A percentile compares a stretch with the other conserved stretches of the same genome.
These are phyloP conservation scores for Candida morakotiae DNA, from an alignment of 805 yeast genomes.

Conservation along the genomic window DNA sequence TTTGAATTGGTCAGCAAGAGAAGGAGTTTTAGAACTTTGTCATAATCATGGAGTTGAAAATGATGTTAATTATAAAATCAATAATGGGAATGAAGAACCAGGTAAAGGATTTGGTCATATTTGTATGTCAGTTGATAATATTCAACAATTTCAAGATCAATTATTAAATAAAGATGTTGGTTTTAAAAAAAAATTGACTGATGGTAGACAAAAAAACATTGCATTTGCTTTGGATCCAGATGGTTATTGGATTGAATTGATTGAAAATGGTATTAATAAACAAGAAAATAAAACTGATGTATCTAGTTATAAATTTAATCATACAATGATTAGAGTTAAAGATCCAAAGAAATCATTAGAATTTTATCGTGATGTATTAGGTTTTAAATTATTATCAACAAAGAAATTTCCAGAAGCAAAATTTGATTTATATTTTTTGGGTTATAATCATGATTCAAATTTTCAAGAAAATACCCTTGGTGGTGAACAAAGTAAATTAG, in stretches of 20 bases:
- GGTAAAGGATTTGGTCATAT: conserved; percentile 89
- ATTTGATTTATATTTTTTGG: conserved; percentile 84
- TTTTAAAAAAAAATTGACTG: conserved; percentile 79
- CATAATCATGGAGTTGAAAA: conserved; percentile 74
- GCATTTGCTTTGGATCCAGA: conserved; percentile 96
- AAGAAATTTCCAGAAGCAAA: conserved; percentile 61
- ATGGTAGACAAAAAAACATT: conserved; percentile 90
- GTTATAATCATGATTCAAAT: conserved; percentile 50
- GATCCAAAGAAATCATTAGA: conserved; percentile 73
- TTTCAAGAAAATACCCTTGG: conserved; percentile 38
- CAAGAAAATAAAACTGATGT: conserved; percentile 35
- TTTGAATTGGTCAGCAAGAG: conserved; percentile 39
- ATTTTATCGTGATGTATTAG: conserved; percentile 76
- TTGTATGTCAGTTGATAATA: conserved; percentile 81
- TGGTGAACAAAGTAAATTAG: conserved; percentile 39
- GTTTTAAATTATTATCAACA: conserved; percentile 67
- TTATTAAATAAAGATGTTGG: conserved; percentile 60
- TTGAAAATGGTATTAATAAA: conserved; percentile 51
- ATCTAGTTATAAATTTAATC: conserved; percentile 61
- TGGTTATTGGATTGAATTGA: conserved; percentile 93
- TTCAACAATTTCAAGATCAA: conserved; percentile 54
- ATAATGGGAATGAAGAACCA: conserved; percentile 83
- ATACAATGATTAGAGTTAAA: conserved; percentile 88
- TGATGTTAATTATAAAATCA: conserved; percentile 51
- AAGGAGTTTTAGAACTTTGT: conserved; percentile 80